Evolutionary conservation across 2,329 filamentous ascomycete genomes (phyloP), one percentile per base, ranked within the genome.

Genomic region (Fusarium odoratissimum): DNA sequence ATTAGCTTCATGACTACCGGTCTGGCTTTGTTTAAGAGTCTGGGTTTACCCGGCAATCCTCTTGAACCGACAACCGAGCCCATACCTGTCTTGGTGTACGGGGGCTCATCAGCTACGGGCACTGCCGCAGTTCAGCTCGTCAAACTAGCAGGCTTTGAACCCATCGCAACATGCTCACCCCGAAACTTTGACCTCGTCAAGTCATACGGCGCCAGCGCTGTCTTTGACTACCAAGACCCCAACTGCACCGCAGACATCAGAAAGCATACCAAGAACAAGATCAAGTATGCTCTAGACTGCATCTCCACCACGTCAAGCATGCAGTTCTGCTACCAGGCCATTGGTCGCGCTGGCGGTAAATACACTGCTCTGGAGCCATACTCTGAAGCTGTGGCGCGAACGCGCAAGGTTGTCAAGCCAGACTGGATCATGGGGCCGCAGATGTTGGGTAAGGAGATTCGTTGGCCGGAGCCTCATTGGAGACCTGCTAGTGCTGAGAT

Each of bases 1-100:
- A 79, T 85, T 7, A 82, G 82, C 19, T 72, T 85, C n/a, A 79
- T 77, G n/a, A 87, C 85, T 0, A 59, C 56, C 5, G 84, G 80
- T 30, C 85, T 87, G 75, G 84, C 81, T 1, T 79, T 88, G 21
- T 87, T 87, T 76, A 82, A 85, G 64, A 76, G 77, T 12, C 80
- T 87, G 0, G 64, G 78, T 35, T 77, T 71, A 0, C 42, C 61
- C 0, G 56, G 56, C 10, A 17, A 60, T 1, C 67, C 67, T 0
- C 16, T 41, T 4, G 33, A 31, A 1, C 69, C 67, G 0, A 2
- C 42, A 3, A 14, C 25, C 0, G 51, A 69, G 30, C 31, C 28
- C 0, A 31, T 62, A 0, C 52, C 61, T 0, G 48, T 71, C 5
- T 21, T 71, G 5, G 67, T 71, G 2, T 69, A 71, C 14, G 66